Evolutionary conservation across 1,284 basidiomycete species (phyloP).

Genomic region (Neotropicomus parvogracilis): DNA sequence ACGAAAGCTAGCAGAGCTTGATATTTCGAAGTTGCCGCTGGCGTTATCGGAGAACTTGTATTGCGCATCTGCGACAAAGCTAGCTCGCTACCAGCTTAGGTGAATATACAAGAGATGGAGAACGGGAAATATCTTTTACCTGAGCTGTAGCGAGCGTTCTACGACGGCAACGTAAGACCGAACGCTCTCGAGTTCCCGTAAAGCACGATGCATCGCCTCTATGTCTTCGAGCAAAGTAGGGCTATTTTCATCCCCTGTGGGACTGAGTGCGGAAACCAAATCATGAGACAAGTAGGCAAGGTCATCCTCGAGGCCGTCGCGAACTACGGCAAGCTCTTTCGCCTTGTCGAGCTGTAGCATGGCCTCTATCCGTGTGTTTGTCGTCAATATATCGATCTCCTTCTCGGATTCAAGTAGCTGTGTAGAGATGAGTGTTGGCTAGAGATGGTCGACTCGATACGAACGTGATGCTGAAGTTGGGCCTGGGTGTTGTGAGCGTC

Average conservation of each 20-base stretch:
- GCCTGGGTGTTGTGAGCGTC: slow-evolving; percentile 37
- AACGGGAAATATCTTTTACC: slow-evolving; percentile 48
- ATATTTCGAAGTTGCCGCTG: slow-evolving; percentile 54
- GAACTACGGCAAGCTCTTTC: slow-evolving; percentile 68
- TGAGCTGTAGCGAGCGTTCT: slow-evolving; percentile 65
- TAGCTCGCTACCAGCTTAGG: slow-evolving; percentile 45
- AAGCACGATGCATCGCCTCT: slow-evolving; percentile 65
- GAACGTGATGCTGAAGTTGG: slow-evolving; percentile 43
- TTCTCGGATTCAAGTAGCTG: slow-evolving; percentile 58
- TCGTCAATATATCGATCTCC: slow-evolving; percentile 43
- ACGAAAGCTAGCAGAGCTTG: slow-evolving; percentile 61
- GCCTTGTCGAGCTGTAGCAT: slow-evolving; percentile 54
- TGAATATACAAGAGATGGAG: slow-evolving; percentile 15
- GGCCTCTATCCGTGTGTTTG: slow-evolving; percentile 42
- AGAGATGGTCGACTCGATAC: slow-evolving; percentile 22
- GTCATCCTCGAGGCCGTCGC: slow-evolving; percentile 76
- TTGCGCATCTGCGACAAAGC: slow-evolving; percentile 48
- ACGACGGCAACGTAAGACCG: slow-evolving; percentile 74
- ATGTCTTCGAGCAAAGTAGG: slow-evolving; percentile 77
- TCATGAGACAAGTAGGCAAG: slow-evolving; percentile 63
- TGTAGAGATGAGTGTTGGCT: slow-evolving; percentile 40
- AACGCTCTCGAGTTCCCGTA: slow-evolving; percentile 73
- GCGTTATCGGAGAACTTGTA: slow-evolving; percentile 40
- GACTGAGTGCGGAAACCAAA: slow-evolving; percentile 53
- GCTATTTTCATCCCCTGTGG: slow-evolving; percentile 39